A percentile compares a stretch with the other conserved stretches of the same genome.
Conservation (phyloP, 305 asterid genomes). For the Rubia peregrina region DNA sequence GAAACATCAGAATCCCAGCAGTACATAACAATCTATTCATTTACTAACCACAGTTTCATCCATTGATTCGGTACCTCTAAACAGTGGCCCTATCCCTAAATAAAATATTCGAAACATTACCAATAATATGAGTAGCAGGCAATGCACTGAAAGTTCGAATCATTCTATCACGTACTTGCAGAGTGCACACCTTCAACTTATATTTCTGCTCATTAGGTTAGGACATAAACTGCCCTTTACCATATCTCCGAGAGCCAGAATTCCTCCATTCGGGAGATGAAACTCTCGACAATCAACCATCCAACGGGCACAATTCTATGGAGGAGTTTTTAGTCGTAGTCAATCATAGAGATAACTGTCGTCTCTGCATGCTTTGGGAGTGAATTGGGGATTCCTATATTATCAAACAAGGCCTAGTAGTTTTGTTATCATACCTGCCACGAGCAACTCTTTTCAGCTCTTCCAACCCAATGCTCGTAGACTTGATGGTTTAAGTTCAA, state of each 20-base stretch:
- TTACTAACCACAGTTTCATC: neutral
- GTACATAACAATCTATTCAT: neutral
- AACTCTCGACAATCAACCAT: neutral
- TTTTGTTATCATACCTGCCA: neutral
- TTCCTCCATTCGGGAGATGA: neutral
- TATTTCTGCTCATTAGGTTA: neutral
- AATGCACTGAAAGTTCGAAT: neutral
- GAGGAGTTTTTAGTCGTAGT: neutral
- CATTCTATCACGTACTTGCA: conserved; percentile 1
- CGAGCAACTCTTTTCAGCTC: conserved; percentile 20
- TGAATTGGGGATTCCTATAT: neutral
- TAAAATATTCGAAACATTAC: neutral
- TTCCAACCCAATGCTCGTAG: conserved; percentile 71
- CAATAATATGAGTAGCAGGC: too few relatives aligned
- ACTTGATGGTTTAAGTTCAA: conserved; percentile 44
- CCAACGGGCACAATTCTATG: neutral
- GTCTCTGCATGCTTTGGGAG: conserved; percentile 1
- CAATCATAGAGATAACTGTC: neutral
- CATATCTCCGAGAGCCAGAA: neutral
- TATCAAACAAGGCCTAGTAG: neutral
- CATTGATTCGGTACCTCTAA: neutral
- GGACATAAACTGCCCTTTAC: neutral
- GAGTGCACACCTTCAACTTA: neutral
- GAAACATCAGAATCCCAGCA: neutral
- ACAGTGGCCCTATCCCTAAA: neutral